A percentile compares a stretch with the other conserved stretches of the same genome.
These are phyloP conservation scores for Zygotorulaspora mrakii DNA, from an alignment of 1,139 yeast species.

Conservation along the genomic window DNA sequence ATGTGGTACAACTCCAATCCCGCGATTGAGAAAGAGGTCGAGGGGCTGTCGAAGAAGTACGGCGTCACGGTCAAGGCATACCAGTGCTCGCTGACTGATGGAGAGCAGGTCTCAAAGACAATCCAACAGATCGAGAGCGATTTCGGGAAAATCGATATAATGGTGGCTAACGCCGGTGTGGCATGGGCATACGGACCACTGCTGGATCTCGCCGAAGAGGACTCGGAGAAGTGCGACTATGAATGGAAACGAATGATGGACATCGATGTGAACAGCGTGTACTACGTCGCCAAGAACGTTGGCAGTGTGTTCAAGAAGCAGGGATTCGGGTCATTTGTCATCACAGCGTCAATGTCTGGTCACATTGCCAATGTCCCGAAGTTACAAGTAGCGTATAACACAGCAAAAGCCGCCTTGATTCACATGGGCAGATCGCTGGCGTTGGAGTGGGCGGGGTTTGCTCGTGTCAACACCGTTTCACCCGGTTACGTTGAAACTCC, in stretches of 20 bases:
- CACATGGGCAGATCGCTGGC: conserved; percentile 81
- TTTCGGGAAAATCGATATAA: conserved; percentile 74
- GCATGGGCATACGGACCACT: conserved; percentile 78
- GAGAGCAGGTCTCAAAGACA: conserved; percentile 54
- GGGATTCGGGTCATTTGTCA: conserved; percentile 68
- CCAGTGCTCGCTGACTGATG: conserved; percentile 62
- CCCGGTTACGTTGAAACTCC: conserved; percentile 85
- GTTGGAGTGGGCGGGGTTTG: conserved; percentile 87
- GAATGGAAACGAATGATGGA: conserved; percentile 65
- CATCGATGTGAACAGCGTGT: conserved; percentile 71
- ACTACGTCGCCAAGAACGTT: conserved; percentile 66
- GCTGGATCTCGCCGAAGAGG: conserved; percentile 43
- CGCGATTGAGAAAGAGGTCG: conserved; percentile 55
- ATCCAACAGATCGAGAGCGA: conserved; percentile 60
- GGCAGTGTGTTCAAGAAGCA: conserved; percentile 72
- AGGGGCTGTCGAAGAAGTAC: conserved; percentile 45
- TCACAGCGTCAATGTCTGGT: conserved; percentile 90
- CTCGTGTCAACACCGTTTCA: conserved; percentile 78
- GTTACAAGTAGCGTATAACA: conserved; percentile 83
- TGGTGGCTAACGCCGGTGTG: conserved; percentile 89
- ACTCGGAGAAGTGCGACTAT: conserved; percentile 41
- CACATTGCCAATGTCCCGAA: conserved; percentile 87
- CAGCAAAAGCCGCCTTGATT: conserved; percentile 81
- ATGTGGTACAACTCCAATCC: conserved; percentile 74
- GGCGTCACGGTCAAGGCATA: conserved; percentile 69